These are phyloP conservation scores for Picochlorum sp. DNA, from an alignment of 139 green algal species.

Conservation along the genomic window DNA sequence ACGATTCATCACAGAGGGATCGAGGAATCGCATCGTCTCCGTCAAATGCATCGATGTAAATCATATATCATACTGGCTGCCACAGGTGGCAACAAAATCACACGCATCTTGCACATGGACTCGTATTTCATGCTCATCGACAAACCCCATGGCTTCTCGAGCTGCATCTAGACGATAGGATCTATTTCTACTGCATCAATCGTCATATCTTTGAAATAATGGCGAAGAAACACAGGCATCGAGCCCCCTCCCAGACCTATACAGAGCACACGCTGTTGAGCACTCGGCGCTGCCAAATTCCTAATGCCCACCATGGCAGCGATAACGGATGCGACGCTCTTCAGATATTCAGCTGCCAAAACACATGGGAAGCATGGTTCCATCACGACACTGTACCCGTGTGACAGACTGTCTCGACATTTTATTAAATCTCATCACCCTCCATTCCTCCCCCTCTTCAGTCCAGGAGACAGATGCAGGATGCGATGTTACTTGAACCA, in stretches of 20 bases:
- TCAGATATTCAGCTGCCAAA: constrained; percentile 52
- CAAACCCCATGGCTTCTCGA: constrained; percentile 38
- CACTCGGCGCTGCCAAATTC: background rate
- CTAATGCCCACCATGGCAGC: constrained; percentile 17
- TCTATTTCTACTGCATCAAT: constrained; percentile 52
- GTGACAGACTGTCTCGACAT: constrained; percentile 45
- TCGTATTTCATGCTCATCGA: constrained; percentile 1
- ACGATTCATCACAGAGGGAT: constrained; percentile 5
- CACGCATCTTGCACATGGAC: constrained; percentile 15
- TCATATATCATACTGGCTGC: constrained; percentile 28
- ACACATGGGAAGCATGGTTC: constrained; percentile 25
- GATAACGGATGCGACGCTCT: constrained; percentile 33
- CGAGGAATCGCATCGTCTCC: constrained; percentile 37
- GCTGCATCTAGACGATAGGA: constrained; percentile 39
- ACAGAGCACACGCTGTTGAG: constrained; percentile 26
- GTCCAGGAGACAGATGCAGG: background rate
- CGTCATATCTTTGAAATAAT: constrained; percentile 30
- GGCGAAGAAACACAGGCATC: constrained; percentile 43
- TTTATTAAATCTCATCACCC: constrained; percentile 54
- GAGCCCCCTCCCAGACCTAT: constrained; percentile 51
- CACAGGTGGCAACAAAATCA: background rate
- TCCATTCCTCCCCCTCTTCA: constrained; percentile 34
- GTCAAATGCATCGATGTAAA: constrained; percentile 52
- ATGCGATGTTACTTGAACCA: constrained; percentile 39
- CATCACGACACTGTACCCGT: constrained; percentile 11